phyloP scores from a whole-genome alignment of 2,329 filamentous ascomycete species.

The Exophiala sp. region DNA sequence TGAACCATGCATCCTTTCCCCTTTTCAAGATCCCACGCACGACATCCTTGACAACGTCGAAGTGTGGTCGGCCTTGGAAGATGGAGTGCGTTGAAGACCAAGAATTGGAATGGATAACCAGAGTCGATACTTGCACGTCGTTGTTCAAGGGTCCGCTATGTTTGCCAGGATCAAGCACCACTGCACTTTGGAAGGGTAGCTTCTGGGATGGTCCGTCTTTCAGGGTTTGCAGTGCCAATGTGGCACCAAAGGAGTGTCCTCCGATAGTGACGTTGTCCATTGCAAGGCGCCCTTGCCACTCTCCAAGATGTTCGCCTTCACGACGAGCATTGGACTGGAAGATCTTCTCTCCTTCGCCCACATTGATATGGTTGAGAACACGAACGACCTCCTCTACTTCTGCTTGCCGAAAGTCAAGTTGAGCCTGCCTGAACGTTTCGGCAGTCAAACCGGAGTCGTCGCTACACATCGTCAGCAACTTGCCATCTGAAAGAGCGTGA shows the following conservation, averaged over 20 bases:
- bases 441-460: constrained; percentile 11
- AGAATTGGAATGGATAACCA: constrained; percentile 62
- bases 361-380: constrained; percentile 22
- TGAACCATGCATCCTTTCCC: constrained; percentile 48
- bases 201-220: constrained; percentile 44
- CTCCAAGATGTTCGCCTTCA: constrained; percentile 47
- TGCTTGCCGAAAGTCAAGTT: constrained; percentile 29
- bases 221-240: constrained; percentile 44
- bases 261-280: constrained; percentile 54
- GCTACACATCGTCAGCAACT: background rate
- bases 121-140: constrained; percentile 55
- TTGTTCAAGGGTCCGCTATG: constrained; percentile 59
- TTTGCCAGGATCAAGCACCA: constrained; percentile 66
- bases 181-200: constrained; percentile 53
- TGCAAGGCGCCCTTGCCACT: constrained; percentile 56
- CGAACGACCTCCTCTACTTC: constrained; percentile 28
- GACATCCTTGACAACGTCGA: constrained; percentile 59
- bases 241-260: constrained; percentile 66
- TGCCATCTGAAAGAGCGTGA: background rate
- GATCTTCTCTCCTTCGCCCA: constrained; percentile 18
- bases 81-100: constrained; percentile 58
- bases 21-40: constrained; percentile 47
- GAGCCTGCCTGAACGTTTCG: constrained; percentile 25
- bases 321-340: constrained; percentile 42
- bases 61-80: constrained; percentile 64